Percentiles rank a stretch among this genome's conserved stretches.
These are phyloP conservation scores for Pseudozyma tsukubaensis DNA, from an alignment of 1,284 basidiomycete genomes.

Conservation along the genomic window DNA sequence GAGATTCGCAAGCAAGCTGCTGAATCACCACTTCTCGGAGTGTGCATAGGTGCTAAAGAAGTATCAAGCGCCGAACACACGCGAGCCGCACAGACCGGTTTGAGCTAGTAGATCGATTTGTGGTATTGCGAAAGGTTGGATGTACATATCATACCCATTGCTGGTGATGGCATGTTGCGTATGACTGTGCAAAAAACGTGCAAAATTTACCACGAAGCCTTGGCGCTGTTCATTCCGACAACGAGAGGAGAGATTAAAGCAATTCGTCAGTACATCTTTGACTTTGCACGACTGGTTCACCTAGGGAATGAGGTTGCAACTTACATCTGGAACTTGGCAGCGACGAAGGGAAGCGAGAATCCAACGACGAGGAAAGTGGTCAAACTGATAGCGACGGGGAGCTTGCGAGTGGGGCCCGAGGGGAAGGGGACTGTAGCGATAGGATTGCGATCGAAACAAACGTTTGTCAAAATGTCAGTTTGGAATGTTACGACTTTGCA, in stretches of 20 bases:
- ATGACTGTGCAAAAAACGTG: too few species aligned
- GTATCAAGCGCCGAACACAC: too few species aligned
- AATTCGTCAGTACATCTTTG: neutral
- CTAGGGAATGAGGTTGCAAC: slow-evolving; percentile 8
- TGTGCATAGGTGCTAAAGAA: too few species aligned
- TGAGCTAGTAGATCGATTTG: too few species aligned
- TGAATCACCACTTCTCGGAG: too few species aligned
- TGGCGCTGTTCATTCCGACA: slow-evolving; percentile 21
- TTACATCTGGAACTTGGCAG: slow-evolving; percentile 63
- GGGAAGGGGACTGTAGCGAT: slow-evolving; percentile 62
- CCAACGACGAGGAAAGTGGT: slow-evolving; percentile 60
- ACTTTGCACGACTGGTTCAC: too few species aligned
- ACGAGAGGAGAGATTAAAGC: neutral
- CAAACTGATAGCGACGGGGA: slow-evolving; percentile 55
- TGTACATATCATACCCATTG: too few species aligned
- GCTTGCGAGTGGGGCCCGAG: slow-evolving; percentile 62
- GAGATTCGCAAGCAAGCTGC: too few species aligned
- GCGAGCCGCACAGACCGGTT: too few species aligned
- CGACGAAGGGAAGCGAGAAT: slow-evolving; percentile 62
- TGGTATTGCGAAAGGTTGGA: too few species aligned
- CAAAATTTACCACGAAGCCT: slow-evolving; percentile 46
- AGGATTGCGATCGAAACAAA: neutral
- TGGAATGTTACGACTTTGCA: neutral
- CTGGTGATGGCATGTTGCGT: too few species aligned
- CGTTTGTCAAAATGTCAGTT: slow-evolving; percentile 5